Percentiles rank a stretch among this genome's conserved stretches.
Evolutionary conservation across 805 yeast species (phyloP).

Genomic region (Barnettozyma vustinii): DNA sequence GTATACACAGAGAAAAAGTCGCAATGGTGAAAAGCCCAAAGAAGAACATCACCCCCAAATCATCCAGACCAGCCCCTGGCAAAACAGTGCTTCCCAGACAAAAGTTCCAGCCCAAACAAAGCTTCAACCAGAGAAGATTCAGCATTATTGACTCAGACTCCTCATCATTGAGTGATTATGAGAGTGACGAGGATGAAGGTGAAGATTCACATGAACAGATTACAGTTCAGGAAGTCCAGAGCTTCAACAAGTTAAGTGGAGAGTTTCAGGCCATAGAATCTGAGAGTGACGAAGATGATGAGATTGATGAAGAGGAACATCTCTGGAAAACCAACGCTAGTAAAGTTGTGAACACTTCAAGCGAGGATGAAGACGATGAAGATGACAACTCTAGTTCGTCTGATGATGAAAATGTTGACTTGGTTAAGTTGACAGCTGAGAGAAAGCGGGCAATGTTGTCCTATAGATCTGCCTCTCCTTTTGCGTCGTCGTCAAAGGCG

Average conservation of each 20-base stretch:
- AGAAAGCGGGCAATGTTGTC: conserved; percentile 52
- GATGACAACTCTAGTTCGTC: conserved; percentile 41
- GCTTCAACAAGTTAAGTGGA: conserved; percentile 5
- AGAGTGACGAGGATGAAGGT: conserved; percentile 27
- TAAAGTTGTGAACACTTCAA: conserved; percentile 28
- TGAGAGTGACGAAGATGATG: conserved; percentile 25
- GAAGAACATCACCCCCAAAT: conserved; percentile 20
- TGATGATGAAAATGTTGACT: conserved; percentile 66
- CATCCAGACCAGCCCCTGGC: conserved; percentile 26
- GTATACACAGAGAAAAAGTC: not conserved
- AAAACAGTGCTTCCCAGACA: conserved; percentile 23
- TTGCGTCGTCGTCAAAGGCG: conserved; percentile 16
- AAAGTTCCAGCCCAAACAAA: conserved; percentile 8
- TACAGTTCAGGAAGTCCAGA: conserved; percentile 14
- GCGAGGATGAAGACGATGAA: conserved; percentile 29
- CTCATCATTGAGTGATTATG: conserved; percentile 34
- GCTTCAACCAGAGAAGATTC: conserved; percentile 34
- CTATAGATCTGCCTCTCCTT: conserved; percentile 30
- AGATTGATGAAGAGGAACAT: conserved; percentile 24
- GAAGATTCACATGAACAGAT: conserved; percentile 20
- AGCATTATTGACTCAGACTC: conserved; percentile 40
- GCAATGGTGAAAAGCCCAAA: conserved; percentile 14
- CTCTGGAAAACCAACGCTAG: conserved; percentile 24
- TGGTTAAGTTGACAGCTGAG: conserved; percentile 65
- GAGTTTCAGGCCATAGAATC: conserved; percentile 32